Percentiles rank a stretch among this genome's conserved stretches.
Conservation (phyloP, 179 eudicot genomes). For the Nepenthes alata region DNA sequence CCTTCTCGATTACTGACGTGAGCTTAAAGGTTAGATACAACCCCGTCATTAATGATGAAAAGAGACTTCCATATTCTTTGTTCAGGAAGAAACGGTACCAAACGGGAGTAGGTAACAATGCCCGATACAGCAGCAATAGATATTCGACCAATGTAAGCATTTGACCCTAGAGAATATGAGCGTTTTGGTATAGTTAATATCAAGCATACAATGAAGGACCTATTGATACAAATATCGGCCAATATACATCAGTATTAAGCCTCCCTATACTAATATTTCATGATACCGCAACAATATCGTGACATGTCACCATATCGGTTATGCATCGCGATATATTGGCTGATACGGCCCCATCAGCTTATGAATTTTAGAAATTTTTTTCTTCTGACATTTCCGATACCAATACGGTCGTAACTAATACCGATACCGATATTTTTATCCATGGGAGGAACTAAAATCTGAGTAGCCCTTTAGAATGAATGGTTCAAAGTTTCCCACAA, state of each 20-base stretch:
- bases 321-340: no score
- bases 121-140: constrained; percentile 67
- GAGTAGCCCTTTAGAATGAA: neutral
- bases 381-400: no score
- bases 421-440: no score
- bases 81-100: constrained; percentile 94
- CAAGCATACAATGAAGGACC: no score
- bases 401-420: no score
- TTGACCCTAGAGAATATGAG: constrained; percentile 52
- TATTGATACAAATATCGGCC: neutral
- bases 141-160: constrained; percentile 83
- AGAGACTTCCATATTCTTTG: constrained; percentile 93
- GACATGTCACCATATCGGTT: no score
- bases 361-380: no score
- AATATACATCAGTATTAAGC: neutral
- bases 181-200: neutral
- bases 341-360: no score
- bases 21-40: constrained; percentile 86
- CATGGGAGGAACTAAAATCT: neutral
- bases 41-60: constrained; percentile 85
- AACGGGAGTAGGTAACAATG: constrained; percentile 84
- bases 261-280: no score
- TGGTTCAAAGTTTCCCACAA: neutral
- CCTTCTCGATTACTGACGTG: constrained; percentile 88
- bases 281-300: no score